A percentile compares a stretch with the other conserved stretches of the same genome.
These are phyloP conservation scores for Plasmodium coatneyi DNA, from an alignment of 169 alveolate genomes.

Conservation along the genomic window DNA sequence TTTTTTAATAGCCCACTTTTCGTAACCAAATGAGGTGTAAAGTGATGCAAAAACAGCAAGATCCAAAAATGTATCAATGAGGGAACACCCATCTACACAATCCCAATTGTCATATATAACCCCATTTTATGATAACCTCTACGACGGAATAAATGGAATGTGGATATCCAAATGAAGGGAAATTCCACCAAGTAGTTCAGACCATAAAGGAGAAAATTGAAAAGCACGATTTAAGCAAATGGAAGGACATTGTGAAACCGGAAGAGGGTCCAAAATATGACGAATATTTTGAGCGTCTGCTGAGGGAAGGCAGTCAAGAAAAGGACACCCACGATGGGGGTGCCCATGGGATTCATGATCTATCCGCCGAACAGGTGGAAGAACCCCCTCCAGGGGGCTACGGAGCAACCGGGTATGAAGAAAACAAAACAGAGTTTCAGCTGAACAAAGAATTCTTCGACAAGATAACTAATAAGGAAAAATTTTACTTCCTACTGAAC, in stretches of 20 bases:
- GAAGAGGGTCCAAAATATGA: constrained; percentile 42
- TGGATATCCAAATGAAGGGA: constrained; percentile 19
- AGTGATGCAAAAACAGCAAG: neutral
- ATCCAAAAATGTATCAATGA: neutral
- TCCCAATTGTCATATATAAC: neutral
- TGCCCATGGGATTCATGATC: neutral
- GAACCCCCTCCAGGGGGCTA: neutral
- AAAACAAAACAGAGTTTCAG: neutral
- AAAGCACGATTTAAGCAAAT: constrained; percentile 55
- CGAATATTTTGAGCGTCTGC: constrained; percentile 29
- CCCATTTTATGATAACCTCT: neutral
- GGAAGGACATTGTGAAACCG: constrained; percentile 62
- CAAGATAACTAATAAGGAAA: constrained; percentile 54
- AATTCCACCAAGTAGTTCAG: constrained; percentile 50
- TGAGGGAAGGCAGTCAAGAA: neutral
- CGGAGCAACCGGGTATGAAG: neutral
- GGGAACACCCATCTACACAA: neutral
- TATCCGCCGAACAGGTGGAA: neutral
- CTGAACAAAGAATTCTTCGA: constrained; percentile 61
- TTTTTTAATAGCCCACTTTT: neutral
- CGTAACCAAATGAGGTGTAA: neutral
- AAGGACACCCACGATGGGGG: neutral
- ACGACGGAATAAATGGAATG: constrained; percentile 44
- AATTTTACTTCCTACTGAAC: constrained; percentile 72
- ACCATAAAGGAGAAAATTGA: constrained; percentile 58